A percentile compares a stretch with the other conserved stretches of the same genome.
These are phyloP conservation scores for Paramecium octaurelia DNA, from an alignment of 73 alveolate genomes.

Conservation along the genomic window DNA sequence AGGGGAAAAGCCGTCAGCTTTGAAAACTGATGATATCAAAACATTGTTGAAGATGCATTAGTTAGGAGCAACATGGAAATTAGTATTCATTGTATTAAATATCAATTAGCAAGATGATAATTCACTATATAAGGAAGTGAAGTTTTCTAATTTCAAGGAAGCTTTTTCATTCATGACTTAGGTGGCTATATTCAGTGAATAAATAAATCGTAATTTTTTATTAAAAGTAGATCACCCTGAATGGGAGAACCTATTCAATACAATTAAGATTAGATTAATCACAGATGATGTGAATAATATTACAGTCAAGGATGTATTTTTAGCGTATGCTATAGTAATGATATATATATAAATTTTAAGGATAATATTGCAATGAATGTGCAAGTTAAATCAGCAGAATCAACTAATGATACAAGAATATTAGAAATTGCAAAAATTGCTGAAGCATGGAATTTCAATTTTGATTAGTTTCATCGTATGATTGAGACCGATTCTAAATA, in stretches of 20 bases:
- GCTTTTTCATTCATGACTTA: conserved; percentile 40
- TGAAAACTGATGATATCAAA: not conserved
- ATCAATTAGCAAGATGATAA: not conserved
- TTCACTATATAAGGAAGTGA: not conserved
- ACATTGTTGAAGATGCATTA: not conserved
- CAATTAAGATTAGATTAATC: not conserved
- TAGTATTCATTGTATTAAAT: not conserved
- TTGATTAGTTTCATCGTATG: conserved; percentile 16
- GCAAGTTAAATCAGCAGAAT: conserved; percentile 34
- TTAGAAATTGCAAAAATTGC: not conserved
- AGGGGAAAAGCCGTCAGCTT: not conserved
- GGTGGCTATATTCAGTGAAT: conserved; percentile 32
- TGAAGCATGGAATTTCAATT: conserved; percentile 13
- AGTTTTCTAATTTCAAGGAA: conserved; percentile 9
- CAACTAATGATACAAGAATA: conserved; percentile 11
- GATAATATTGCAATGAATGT: conserved; percentile 38
- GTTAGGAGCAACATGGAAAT: conserved; percentile 13
- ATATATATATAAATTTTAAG: not conserved
- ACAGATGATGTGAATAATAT: conserved; percentile 4
- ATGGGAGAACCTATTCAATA: conserved; percentile 24
- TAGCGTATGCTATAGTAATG: conserved; percentile 7
- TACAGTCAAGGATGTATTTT: conserved; percentile 4
- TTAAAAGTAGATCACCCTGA: conserved; percentile 45
- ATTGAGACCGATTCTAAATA: not conserved
- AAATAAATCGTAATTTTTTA: conserved; percentile 13